Evolutionary conservation across 805 yeast genomes (phyloP).

Genomic region (Candida ficus): DNA sequence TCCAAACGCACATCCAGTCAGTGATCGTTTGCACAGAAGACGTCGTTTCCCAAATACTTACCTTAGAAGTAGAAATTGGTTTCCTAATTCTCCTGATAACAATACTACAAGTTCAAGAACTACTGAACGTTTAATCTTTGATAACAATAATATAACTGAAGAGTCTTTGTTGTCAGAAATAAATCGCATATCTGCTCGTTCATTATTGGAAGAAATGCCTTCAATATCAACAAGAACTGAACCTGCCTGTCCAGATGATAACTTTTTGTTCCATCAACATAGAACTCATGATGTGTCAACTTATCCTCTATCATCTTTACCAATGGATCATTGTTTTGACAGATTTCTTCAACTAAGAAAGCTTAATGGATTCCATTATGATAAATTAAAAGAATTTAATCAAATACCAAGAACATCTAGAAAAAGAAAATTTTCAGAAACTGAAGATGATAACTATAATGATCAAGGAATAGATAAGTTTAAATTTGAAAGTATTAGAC

Average conservation of each 20-base stretch:
- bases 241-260: background rate
- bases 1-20: background rate
- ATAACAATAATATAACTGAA: background rate
- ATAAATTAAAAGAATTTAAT: background rate
- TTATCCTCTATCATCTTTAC: no score
- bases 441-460: background rate
- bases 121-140: no score
- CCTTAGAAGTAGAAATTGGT: no score
- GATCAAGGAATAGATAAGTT: background rate
- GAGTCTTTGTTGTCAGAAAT: background rate
- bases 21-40: no score
- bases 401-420: background rate
- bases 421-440: conserved; percentile 16
- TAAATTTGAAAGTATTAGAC: conserved; percentile 13
- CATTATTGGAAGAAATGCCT: conserved; percentile 1
- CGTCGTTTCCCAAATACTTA: no score
- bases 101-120: no score
- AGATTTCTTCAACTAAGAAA: conserved; percentile 1
- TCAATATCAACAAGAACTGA: background rate
- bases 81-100: no score
- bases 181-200: conserved; percentile 6
- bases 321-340: conserved; percentile 1
- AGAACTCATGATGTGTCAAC: background rate
- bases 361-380: background rate
- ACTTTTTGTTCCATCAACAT: background rate